Percentiles rank a stretch among this genome's conserved stretches.
Evolutionary conservation across 108 stramenopile species (phyloP).

Genomic region (Nannochloropsis salina): DNA sequence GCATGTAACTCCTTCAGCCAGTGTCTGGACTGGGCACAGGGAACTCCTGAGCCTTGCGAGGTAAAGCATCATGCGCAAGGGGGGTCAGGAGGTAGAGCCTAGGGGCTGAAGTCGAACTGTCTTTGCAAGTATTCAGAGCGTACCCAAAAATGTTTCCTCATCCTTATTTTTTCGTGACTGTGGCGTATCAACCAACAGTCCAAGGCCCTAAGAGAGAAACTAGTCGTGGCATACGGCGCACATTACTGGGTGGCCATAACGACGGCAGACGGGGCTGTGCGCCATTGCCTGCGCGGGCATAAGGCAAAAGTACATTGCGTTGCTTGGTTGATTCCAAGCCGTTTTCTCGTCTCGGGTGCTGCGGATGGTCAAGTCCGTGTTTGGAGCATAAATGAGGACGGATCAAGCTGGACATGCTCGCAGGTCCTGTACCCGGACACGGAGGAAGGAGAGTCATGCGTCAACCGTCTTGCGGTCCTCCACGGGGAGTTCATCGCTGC

Average conservation of each 20-base stretch:
- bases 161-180: no score
- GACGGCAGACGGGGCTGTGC: background rate
- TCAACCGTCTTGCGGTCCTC: constrained; percentile 11
- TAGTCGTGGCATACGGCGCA: background rate
- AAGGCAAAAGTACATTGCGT: background rate
- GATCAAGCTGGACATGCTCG: background rate
- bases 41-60: background rate
- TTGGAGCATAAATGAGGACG: background rate
- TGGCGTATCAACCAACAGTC: no score
- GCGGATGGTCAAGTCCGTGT: background rate
- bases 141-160: no score
- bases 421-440: background rate
- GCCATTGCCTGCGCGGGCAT: background rate
- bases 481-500: background rate
- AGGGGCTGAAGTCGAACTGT: no score
- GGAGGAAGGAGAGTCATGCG: background rate
- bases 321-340: background rate
- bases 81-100: background rate
- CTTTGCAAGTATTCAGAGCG: no score
- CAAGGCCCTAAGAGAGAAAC: no score
- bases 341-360: background rate
- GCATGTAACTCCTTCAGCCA: constrained; percentile 7
- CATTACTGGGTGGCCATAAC: background rate
- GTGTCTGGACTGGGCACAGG: background rate
- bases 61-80: background rate